Conservation (phyloP, 179 eudicot genomes). For the Spergularia azorica region DNA sequence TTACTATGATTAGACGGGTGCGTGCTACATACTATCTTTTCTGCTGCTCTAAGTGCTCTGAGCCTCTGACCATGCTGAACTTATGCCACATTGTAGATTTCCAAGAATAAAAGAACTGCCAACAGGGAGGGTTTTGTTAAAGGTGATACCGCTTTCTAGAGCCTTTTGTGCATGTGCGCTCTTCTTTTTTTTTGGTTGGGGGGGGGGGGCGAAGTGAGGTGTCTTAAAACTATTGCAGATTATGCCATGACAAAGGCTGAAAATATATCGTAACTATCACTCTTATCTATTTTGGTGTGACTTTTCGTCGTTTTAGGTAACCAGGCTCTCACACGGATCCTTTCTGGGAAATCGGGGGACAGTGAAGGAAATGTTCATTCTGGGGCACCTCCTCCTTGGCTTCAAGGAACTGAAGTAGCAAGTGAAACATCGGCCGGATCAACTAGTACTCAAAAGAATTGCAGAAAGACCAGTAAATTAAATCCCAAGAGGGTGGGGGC, state of each 20-base stretch:
- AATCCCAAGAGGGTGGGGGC: conserved; percentile 98
- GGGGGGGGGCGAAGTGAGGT: background rate
- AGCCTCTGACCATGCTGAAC: conserved; percentile 1
- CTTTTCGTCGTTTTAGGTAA: conserved; percentile 43
- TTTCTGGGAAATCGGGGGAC: conserved; percentile 33
- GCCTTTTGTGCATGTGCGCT: background rate
- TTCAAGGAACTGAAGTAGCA: conserved; percentile 48
- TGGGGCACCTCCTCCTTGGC: conserved; percentile 97
- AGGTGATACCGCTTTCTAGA: conserved; percentile 33
- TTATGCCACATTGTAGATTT: conserved; percentile 33
- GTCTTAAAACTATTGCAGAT: background rate
- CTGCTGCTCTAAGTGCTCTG: background rate
- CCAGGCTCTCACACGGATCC: conserved; percentile 53
- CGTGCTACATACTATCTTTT: background rate
- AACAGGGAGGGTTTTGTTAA: conserved; percentile 36
- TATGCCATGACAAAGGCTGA: conserved; percentile 4
- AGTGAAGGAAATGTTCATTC: conserved; percentile 72
- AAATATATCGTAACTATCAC: background rate
- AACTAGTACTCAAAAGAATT: conserved; percentile 35
- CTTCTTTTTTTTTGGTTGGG: background rate
- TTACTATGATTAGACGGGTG: background rate
- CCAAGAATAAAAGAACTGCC: conserved; percentile 30
- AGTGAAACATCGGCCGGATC: conserved; percentile 19
- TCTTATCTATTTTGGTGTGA: conserved; percentile 12
- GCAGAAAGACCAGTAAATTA: conserved; percentile 52